Evolutionary conservation across 2,329 filamentous ascomycete species (phyloP).

Genomic region (Cryoendolithus antarcticus): DNA sequence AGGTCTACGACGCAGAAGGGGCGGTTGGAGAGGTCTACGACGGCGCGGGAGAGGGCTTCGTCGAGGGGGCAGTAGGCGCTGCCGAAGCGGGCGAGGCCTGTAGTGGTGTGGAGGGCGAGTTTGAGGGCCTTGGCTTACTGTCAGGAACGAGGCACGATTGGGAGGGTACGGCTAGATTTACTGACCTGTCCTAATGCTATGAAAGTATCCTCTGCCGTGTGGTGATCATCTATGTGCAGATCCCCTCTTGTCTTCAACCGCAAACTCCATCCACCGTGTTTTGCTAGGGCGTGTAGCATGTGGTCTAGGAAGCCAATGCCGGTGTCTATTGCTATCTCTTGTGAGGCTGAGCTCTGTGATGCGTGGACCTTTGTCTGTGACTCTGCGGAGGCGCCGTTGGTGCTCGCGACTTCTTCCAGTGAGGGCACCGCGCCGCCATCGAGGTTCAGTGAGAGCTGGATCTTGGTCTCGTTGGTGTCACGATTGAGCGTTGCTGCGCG

Average conservation of each 20-base stretch:
- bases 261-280: conserved; percentile 91
- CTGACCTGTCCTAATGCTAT: conserved; percentile 60
- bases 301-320: conserved; percentile 97
- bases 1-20: conserved; percentile 76
- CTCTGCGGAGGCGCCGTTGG: conserved; percentile 47
- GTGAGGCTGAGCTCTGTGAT: conserved; percentile 68
- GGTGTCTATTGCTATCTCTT: conserved; percentile 77
- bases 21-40: conserved; percentile 88
- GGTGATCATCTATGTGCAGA: conserved; percentile 94
- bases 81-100: conserved; percentile 81
- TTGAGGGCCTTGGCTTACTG: conserved; percentile 55
- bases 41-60: conserved; percentile 84
- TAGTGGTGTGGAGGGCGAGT: conserved; percentile 60
- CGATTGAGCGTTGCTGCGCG: conserved; percentile 71
- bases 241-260: conserved; percentile 75
- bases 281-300: conserved; percentile 93
- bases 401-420: conserved; percentile 7
- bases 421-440: conserved; percentile 60
- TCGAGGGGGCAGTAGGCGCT: conserved; percentile 88
- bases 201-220: conserved; percentile 92
- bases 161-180: neutral
- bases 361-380: conserved; percentile 45
- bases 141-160: neutral
- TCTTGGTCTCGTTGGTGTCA: conserved; percentile 96
- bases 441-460: conserved; percentile 81